A percentile compares a stretch with the other conserved stretches of the same genome.
phyloP scores from a whole-genome alignment of 2,329 filamentous ascomycete genomes.

The Cladobotryum mycophilum region DNA sequence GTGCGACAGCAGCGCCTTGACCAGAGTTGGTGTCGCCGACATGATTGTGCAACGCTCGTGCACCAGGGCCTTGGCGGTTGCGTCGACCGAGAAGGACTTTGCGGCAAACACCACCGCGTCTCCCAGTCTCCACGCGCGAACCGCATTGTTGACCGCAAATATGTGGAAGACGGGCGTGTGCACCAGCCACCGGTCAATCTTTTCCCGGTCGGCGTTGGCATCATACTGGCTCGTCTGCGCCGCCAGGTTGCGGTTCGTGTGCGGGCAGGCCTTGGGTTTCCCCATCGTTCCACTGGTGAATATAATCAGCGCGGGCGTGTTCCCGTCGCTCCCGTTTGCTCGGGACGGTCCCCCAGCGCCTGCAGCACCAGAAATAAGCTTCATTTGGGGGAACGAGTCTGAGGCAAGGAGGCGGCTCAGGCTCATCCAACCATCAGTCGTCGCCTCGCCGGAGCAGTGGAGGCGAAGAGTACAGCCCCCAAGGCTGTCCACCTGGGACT shows the following conservation, averaged over 20 bases:
- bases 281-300: constrained; percentile 47
- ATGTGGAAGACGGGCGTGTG: constrained; percentile 34
- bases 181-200: constrained; percentile 30
- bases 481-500: not conserved
- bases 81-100: constrained; percentile 26
- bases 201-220: constrained; percentile 23
- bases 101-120: constrained; percentile 31
- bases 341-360: constrained; percentile 3
- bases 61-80: constrained; percentile 26
- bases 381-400: not conserved
- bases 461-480: constrained; percentile 12
- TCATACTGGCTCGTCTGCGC: constrained; percentile 32
- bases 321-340: not conserved
- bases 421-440: constrained; percentile 17
- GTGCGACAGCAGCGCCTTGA: constrained; percentile 27
- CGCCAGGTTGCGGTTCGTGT: constrained; percentile 35
- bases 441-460: constrained; percentile 17
- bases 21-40: constrained; percentile 34
- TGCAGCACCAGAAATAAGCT: constrained; percentile 4
- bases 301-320: constrained; percentile 33
- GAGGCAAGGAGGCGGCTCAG: constrained; percentile 12
- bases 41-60: constrained; percentile 30
- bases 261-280: constrained; percentile 38
- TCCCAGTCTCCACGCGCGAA: constrained; percentile 32
- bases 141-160: constrained; percentile 33